Conservation (phyloP, 2,329 filamentous ascomycete species). For the Nigrospora oryzae region DNA sequence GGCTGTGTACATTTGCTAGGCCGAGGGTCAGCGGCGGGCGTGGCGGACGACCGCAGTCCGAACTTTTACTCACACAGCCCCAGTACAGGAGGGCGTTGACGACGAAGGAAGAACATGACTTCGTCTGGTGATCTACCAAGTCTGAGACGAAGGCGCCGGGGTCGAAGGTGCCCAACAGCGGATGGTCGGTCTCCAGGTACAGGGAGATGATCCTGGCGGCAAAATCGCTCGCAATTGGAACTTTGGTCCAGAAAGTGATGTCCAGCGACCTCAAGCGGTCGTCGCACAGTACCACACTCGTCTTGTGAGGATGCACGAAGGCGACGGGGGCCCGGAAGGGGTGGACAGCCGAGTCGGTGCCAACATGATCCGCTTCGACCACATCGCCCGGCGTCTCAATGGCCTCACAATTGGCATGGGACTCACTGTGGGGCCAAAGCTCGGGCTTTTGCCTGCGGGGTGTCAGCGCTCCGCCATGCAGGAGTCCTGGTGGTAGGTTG, state of each 20-base stretch:
- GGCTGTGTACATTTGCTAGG: constrained; percentile 26
- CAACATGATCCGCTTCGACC: too few species aligned
- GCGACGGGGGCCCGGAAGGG: too few species aligned
- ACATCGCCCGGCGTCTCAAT: too few species aligned
- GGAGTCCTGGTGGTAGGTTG: too few species aligned
- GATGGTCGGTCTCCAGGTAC: constrained; percentile 28
- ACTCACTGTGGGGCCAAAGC: too few species aligned
- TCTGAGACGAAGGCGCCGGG: constrained; percentile 22
- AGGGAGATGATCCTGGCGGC: constrained; percentile 22
- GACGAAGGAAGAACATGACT: constrained; percentile 23
- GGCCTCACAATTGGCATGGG: too few species aligned
- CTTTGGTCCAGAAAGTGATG: constrained; percentile 24
- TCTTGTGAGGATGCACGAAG: too few species aligned
- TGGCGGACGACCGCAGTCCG: too few species aligned
- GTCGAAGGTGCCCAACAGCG: constrained; percentile 25
- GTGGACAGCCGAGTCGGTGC: too few species aligned
- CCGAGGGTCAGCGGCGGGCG: too few species aligned
- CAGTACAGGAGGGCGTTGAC: constrained; percentile 25
- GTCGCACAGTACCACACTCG: constrained; percentile 10
- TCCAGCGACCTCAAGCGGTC: constrained; percentile 15
- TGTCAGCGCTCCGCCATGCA: too few species aligned
- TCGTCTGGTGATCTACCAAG: constrained; percentile 11
- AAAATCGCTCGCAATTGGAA: constrained; percentile 16
- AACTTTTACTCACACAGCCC: constrained; percentile 18
- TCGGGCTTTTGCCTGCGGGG: too few species aligned